Conservation (phyloP, 164 flowering plant genomes). For the Paratinospora sagittata region DNA sequence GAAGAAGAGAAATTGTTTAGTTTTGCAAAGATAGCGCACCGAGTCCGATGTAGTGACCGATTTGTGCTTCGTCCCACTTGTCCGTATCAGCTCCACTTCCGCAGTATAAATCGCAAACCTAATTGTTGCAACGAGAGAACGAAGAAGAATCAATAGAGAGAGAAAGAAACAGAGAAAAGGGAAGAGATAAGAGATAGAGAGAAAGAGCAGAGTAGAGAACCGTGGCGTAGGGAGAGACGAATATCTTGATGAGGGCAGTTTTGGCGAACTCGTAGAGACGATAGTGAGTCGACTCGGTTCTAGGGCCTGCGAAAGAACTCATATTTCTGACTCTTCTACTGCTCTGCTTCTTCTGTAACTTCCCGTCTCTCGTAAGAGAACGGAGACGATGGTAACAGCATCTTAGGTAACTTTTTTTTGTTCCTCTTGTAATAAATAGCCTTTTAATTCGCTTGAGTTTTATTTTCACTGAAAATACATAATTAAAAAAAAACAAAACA, state of each 20-base stretch:
- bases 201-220: slow-evolving; percentile 26
- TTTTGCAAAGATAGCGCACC: slow-evolving; percentile 33
- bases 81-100: slow-evolving; percentile 62
- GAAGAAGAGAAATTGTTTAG: not conserved
- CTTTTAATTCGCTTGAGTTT: too few relatives aligned
- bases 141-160: not conserved
- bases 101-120: slow-evolving; percentile 87
- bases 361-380: too few relatives aligned
- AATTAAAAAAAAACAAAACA: too few relatives aligned
- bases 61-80: slow-evolving; percentile 83
- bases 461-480: too few relatives aligned
- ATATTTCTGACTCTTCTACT: too few relatives aligned
- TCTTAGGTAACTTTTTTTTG: not conserved
- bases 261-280: slow-evolving; percentile 75
- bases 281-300: slow-evolving; percentile 49
- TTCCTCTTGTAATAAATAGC: too few relatives aligned
- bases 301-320: slow-evolving; percentile 16
- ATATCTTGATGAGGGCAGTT: slow-evolving; percentile 69
- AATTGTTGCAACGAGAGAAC: not conserved
- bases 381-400: too few relatives aligned
- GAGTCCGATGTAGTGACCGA: slow-evolving; percentile 84
- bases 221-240: slow-evolving; percentile 76
- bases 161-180: slow-evolving; percentile 7
- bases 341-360: too few relatives aligned
- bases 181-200: slow-evolving; percentile 10